Conservation (phyloP, 805 yeast species). For the Peterozyma xylosa region DNA sequence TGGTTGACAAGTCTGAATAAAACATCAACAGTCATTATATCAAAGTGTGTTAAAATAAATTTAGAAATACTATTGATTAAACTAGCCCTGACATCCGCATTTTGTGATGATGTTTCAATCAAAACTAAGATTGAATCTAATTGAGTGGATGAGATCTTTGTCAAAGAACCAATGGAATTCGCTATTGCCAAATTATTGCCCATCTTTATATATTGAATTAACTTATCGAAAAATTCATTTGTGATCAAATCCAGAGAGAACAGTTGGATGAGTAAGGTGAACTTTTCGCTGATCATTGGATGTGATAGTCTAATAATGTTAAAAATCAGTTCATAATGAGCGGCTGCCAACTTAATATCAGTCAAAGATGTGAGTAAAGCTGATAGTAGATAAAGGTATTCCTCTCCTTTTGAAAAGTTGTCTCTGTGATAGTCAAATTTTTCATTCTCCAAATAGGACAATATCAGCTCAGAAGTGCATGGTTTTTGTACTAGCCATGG, state of each 20-base stretch:
- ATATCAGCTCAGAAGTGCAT: no score
- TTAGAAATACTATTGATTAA: constrained; percentile 18
- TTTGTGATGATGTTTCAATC: constrained; percentile 19
- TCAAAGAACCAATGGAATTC: constrained; percentile 23
- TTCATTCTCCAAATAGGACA: not conserved
- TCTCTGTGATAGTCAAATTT: constrained; percentile 27
- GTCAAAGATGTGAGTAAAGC: constrained; percentile 1
- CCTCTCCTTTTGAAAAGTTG: constrained; percentile 29
- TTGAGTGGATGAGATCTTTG: constrained; percentile 9
- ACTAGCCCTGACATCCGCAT: constrained; percentile 18
- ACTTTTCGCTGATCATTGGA: constrained; percentile 17
- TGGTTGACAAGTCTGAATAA: constrained; percentile 21
- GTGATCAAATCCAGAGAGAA: constrained; percentile 11
- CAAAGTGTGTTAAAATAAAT: constrained; percentile 15
- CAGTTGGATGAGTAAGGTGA: constrained; percentile 19
- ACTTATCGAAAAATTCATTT: constrained; percentile 15
- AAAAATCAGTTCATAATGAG: constrained; percentile 17
- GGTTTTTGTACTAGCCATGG: no score
- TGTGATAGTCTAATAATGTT: constrained; percentile 17
- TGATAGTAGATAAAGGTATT: constrained; percentile 17
- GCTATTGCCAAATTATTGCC: constrained; percentile 29
- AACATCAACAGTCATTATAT: constrained; percentile 2
- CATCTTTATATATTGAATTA: constrained; percentile 29
- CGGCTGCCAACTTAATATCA: constrained; percentile 7
- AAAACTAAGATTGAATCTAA: constrained; percentile 18